phyloP scores from a whole-genome alignment of 805 yeast species.

The Blastobotrys attinorum region DNA sequence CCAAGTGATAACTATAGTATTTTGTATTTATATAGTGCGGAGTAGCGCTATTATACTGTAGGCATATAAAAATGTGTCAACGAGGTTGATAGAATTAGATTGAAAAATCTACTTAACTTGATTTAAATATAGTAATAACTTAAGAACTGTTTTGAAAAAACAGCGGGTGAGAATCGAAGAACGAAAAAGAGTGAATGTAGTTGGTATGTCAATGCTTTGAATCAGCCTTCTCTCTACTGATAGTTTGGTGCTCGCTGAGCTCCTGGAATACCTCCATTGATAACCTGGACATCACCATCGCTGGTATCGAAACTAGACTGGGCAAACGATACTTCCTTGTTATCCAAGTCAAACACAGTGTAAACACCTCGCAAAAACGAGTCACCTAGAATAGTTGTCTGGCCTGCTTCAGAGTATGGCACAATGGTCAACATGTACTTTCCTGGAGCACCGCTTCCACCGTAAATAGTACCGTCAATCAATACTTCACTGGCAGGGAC shows the following conservation, averaged over 20 bases:
- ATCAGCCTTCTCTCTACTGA: no score
- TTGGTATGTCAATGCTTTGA: no score
- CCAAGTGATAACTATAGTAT: no score
- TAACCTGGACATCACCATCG: constrained; percentile 10
- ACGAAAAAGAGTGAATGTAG: no score
- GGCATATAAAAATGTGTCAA: no score
- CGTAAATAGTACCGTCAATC: constrained; percentile 19
- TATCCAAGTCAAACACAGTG: constrained; percentile 59
- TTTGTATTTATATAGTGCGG: no score
- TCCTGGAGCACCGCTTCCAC: constrained; percentile 19
- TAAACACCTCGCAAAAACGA: constrained; percentile 55
- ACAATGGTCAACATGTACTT: constrained; percentile 24
- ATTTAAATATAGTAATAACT: no score
- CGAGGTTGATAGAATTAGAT: no score
- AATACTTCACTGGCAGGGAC: constrained; percentile 23
- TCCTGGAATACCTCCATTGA: constrained; percentile 12
- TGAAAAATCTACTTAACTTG: no score
- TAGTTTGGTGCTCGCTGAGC: constrained; percentile 7
- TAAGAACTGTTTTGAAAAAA: no score
- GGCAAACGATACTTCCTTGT: constrained; percentile 47
- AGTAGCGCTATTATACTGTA: no score
- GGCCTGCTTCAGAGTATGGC: constrained; percentile 20
- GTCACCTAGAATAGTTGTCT: constrained; percentile 45
- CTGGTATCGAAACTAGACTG: constrained; percentile 30
- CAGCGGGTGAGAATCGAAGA: no score